Base-by-base conservation (phyloP, 331 rosid species). In the Spiraea crenata region DNA sequence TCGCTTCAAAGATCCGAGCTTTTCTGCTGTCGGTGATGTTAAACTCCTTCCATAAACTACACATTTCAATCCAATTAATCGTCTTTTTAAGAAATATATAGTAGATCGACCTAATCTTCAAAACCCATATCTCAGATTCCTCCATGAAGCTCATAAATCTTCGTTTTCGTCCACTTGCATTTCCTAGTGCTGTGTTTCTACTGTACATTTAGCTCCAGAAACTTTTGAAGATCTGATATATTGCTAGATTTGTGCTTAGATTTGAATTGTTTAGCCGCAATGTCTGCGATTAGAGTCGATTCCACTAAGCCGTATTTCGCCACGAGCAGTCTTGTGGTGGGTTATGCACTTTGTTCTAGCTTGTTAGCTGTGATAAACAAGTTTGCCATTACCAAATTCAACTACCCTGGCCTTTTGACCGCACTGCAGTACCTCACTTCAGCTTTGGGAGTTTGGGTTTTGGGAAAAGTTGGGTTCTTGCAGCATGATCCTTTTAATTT, bases 301-400 rank as follows among this genome's bases (percentile, higher is more conserved):
- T 48, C 86, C 5, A 1, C 77, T 6, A 88, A 85, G 80, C 84
- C 82, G n/a, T 83, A 84, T 50, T 89, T 83, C 82, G 62, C 93
- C 8, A 95, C 96, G 5, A 88, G 84, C 54, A 81, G 90, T 15
- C 85, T 91, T 5, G 95, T 95, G 57, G 12, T 91, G 0, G 97
- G 96, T 0, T 95, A 95, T 63, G 99, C 99, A 1, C 88, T 95
- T 6, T 95, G 97, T 69, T 95, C 99, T 3, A 93, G 99, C 77
- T 78, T 93, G 62, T 87, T 93, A 0, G 97, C 99, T 3, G 96
- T 93, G 59, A 93, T 93, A 38, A 93, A 93, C 90, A 93, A 93
- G 79, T 87, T 83, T 72, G 99, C 99, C 62, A 91, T 93, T n/a
- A 93, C 97, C 48, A 74, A 83, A 76, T 93, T 93, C 87, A 93